Conservation (phyloP, 768 basidiomycete species). For the Albatrellus ellisii region DNA sequence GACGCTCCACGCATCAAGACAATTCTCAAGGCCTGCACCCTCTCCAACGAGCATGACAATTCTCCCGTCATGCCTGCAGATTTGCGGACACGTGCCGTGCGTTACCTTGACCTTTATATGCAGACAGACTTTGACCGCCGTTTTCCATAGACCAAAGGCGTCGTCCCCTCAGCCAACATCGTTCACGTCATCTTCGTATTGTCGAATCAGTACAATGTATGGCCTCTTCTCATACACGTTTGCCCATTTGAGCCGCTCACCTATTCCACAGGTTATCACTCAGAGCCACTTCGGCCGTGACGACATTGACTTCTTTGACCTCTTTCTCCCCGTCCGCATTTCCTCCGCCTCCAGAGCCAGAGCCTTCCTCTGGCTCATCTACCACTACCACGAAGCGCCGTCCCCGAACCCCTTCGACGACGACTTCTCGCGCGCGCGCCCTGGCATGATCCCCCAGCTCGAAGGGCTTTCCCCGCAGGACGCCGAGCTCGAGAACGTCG, state of each 20-base stretch:
- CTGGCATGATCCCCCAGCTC: constrained; percentile 19
- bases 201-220: constrained; percentile 35
- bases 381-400: constrained; percentile 31
- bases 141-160: constrained; percentile 26
- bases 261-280: constrained; percentile 18
- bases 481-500: constrained; percentile 29
- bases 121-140: constrained; percentile 5
- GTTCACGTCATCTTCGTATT: constrained; percentile 62
- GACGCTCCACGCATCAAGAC: constrained; percentile 73
- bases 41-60: constrained; percentile 30
- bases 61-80: constrained; percentile 43
- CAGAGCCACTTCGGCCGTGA: constrained; percentile 24
- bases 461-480: constrained; percentile 19
- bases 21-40: constrained; percentile 49
- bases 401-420: constrained; percentile 26
- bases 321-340: constrained; percentile 28
- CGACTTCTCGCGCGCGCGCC: constrained; percentile 16
- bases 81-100: constrained; percentile 39
- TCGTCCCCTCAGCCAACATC: constrained; percentile 54
- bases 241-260: neutral
- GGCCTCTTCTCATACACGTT: constrained; percentile 10
- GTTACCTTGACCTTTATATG: constrained; percentile 15
- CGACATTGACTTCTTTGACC: constrained; percentile 25
- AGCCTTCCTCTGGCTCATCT: constrained; percentile 34
- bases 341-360: constrained; percentile 29